Evolutionary conservation across 2,329 filamentous ascomycete species (phyloP), one percentile per base, ranked within the genome.

Genomic region (Apiospora sp.): DNA sequence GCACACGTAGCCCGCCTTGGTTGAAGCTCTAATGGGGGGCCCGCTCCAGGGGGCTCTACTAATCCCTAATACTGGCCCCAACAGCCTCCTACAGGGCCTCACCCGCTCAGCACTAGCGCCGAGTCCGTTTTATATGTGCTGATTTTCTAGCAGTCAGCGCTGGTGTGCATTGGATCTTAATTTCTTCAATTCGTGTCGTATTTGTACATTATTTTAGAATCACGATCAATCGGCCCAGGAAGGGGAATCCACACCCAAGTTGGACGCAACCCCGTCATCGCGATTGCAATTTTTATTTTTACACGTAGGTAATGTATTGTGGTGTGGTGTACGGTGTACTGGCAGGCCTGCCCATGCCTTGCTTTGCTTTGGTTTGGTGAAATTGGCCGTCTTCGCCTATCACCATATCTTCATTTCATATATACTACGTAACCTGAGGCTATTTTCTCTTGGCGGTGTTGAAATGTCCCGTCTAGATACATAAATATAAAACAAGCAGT

Each of bases 401-500:
- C 54, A 37, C 54, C 22, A 61, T 61, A 61, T 61, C 54, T 61
- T 61, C 54, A 61, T 61, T 61, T 61, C 54, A 61, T 8, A 3
- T 61, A 24, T 64, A 41, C 58, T 41, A 64, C 34, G 58, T 41
- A 64, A 24, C 58, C 19, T 12, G 30, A 64, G 34, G 58, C 41
- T 64, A 64, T 64, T 22, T 64, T 37, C 24, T 64, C 58, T 64
- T 64, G 58, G 58, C 58, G 34, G 58, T 64, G 58, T 64, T 41
- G 58, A 64, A 64, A 13, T 24, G 58, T 64, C 41, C 58, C 58
- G 58, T 64, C 19, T 64, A 64, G 19, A 64, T 41, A 64, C 58
- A 64, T 64, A 64, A 64, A 41, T 64, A 64, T 64, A 64, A 64
- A 64, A 64, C 58, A 64, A 41, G 6, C 58, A 41, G 58, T 24